Base-by-base conservation (phyloP, 2,329 filamentous ascomycete species). In the Diaporthe sp. region DNA sequence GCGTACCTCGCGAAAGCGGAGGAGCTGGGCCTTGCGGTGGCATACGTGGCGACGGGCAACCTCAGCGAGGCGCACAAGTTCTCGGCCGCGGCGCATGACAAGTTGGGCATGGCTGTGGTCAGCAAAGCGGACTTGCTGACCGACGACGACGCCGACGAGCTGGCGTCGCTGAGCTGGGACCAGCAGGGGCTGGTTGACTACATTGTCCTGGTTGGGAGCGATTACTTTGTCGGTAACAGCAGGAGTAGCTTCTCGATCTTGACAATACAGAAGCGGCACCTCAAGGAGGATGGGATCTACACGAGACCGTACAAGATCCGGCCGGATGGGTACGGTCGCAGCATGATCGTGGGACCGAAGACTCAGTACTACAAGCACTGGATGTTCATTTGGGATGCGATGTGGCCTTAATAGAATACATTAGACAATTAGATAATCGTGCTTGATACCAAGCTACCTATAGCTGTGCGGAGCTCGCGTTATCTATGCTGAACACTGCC, bases 181-280 rank as follows among this genome's bases (percentile, higher is more conserved):
- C 85, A 87, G 78, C 84, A 86, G 75, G 85, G 82, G 0, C 78
- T 86, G 12, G 79, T 87, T 13, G 85, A 87, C 73, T 83, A 82
- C 50, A 76, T 86, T 8, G 83, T 85, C 0, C 75, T 87, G n/a
- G 77, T 85, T 7, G 81, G 80, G 22, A 80, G 81, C 70, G 81
- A 84, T 58, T 85, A 82, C 75, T 87, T 87, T 51, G 77, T 85
- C 0, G 85, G 84, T 8, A 84, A 85, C 55, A 86, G 84, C 72
- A 86, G 86, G 15, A 87, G 85, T 75, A 86, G 84, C 39, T 88
- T 88, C 78, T 85, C 85, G 30, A 84, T 87, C 74, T 85, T 84
- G 72, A 82, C 86, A 72, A 83, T 84, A 1, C 81, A 85, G 75
- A 87, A 86, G 77, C 79, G 86, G 22, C 86, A 88, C 74, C 79